These are phyloP conservation scores for Mrakia blollopis DNA, from an alignment of 768 basidiomycete genomes.

Conservation along the genomic window DNA sequence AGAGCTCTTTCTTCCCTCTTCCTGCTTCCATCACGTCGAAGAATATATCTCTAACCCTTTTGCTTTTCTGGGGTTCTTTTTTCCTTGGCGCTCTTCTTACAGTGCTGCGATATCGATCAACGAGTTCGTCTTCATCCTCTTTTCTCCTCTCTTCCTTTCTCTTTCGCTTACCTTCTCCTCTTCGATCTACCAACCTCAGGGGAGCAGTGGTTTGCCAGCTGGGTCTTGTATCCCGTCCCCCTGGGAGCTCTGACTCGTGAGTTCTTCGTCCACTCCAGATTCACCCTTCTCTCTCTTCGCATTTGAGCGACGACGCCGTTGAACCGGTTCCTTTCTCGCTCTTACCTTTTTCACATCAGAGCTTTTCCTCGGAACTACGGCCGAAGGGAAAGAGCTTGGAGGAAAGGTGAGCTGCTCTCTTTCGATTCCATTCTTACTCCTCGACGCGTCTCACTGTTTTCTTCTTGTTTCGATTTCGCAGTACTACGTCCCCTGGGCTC, in stretches of 20 bases:
- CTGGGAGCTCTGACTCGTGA: too few species aligned
- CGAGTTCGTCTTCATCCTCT: neutral
- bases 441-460: neutral
- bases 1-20: neutral
- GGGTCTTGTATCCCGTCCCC: too few species aligned
- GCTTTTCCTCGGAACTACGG: conserved; percentile 24
- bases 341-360: neutral
- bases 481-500: conserved; percentile 16
- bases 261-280: too few species aligned
- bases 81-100: neutral
- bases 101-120: neutral
- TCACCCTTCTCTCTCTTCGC: neutral
- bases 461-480: neutral
- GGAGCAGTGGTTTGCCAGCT: too few species aligned
- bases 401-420: conserved; percentile 8
- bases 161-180: too few species aligned
- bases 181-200: too few species aligned
- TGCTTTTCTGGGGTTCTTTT: neutral
- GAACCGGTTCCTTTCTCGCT: too few species aligned
- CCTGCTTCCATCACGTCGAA: neutral
- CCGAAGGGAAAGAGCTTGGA: conserved; percentile 25
- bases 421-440: neutral
- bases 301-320: too few species aligned
- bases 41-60: neutral
- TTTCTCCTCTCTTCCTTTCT: too few species aligned